Conservation (phyloP, 2,329 filamentous ascomycete genomes). For the Sphaerulina vaccinii region DNA sequence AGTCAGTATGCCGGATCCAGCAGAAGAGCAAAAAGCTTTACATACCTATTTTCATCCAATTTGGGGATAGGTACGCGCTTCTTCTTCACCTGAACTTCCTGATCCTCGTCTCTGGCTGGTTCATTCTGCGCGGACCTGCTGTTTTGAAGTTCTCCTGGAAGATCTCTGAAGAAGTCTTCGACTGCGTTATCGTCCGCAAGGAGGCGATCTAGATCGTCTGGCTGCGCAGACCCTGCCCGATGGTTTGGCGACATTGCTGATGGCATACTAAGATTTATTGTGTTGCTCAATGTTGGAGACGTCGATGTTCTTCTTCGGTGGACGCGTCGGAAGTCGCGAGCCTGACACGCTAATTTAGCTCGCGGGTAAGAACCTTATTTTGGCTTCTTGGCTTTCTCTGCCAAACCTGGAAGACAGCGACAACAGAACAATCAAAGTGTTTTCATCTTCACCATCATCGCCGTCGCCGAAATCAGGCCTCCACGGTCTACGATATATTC, state of each 20-base stretch:
- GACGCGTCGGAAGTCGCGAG: slow-evolving; percentile 9
- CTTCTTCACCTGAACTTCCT: slow-evolving; percentile 80
- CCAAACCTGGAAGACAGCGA: too few species aligned
- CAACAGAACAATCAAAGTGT: too few species aligned
- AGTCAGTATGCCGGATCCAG: slow-evolving; percentile 8
- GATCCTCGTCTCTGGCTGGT: slow-evolving; percentile 66
- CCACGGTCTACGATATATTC: too few species aligned
- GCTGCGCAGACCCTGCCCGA: slow-evolving; percentile 19
- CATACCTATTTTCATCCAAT: slow-evolving; percentile 74
- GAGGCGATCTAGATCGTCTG: slow-evolving; percentile 62
- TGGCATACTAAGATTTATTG: slow-evolving; percentile 29
- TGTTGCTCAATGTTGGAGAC: not conserved
- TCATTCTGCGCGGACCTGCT: slow-evolving; percentile 42
- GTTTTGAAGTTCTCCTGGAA: slow-evolving; percentile 48
- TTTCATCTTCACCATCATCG: too few species aligned
- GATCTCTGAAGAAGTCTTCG: slow-evolving; percentile 50
- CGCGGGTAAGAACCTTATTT: too few species aligned
- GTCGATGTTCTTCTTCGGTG: not conserved
- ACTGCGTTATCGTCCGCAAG: slow-evolving; percentile 71
- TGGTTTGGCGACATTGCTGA: slow-evolving; percentile 29
- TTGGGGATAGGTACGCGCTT: slow-evolving; percentile 76
- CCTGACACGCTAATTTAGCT: slow-evolving; percentile 1
- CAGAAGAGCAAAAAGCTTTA: not conserved
- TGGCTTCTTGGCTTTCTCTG: too few species aligned
- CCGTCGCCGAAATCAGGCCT: too few species aligned